phyloP scores from a whole-genome alignment of 805 yeast species.

The Spathaspora passalidarum region DNA sequence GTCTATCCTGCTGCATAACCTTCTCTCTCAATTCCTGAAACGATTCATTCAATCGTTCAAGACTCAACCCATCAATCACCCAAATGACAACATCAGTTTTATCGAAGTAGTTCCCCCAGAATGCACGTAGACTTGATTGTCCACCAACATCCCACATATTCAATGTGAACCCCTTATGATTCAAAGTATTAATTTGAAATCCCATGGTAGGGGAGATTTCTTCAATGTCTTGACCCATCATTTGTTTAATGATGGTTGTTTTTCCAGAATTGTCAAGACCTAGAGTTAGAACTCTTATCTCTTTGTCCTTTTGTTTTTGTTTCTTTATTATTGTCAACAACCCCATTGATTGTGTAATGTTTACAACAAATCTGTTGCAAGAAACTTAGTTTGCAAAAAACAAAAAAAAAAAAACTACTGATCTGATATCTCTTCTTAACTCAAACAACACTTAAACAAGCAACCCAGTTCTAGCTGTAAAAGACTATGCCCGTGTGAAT shows the following conservation, averaged over 20 bases:
- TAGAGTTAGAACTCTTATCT: constrained; percentile 67
- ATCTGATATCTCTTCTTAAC: not conserved
- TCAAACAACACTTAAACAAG: no score
- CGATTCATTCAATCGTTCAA: constrained; percentile 64
- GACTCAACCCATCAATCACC: constrained; percentile 74
- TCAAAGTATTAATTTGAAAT: constrained; percentile 68
- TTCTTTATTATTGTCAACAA: constrained; percentile 74
- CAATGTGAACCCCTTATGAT: constrained; percentile 40
- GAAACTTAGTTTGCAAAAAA: not conserved
- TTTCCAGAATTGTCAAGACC: constrained; percentile 94
- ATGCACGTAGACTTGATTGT: constrained; percentile 36
- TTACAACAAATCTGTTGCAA: not conserved
- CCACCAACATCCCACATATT: constrained; percentile 90
- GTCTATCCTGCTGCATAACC: constrained; percentile 61
- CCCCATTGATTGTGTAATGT: constrained; percentile 59
- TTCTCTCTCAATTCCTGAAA: constrained; percentile 57
- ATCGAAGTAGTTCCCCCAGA: constrained; percentile 85
- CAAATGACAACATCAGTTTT: constrained; percentile 71
- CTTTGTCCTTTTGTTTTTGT: constrained; percentile 77
- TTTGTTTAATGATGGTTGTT: constrained; percentile 69
- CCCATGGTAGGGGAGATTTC: constrained; percentile 89
- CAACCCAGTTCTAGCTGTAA: not conserved
- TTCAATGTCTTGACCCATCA: constrained; percentile 49
- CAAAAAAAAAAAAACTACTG: not conserved
- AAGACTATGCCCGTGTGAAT: not conserved